Conservation (phyloP, 2,329 filamentous ascomycete genomes). For the Pseudogymnoascus sp. region DNA sequence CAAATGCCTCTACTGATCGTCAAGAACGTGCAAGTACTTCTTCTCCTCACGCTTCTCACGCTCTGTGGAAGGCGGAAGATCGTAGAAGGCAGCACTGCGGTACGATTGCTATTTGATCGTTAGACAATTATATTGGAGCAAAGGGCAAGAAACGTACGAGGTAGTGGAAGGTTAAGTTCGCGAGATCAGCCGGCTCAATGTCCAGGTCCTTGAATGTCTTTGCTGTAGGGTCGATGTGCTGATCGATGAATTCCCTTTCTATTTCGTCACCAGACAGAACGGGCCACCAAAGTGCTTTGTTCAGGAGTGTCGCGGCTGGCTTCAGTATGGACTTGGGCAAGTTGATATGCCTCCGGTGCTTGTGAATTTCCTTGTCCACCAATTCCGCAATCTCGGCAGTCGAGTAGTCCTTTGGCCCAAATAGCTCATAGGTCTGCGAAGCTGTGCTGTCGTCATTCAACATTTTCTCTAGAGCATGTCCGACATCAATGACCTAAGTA, state of each 20-base stretch:
- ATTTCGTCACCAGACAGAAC: slow-evolving; percentile 76
- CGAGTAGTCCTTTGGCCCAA: slow-evolving; percentile 87
- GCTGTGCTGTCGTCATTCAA: slow-evolving; percentile 85
- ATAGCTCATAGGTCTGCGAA: slow-evolving; percentile 87
- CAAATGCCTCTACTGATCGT: slow-evolving; percentile 60
- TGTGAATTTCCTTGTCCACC: slow-evolving; percentile 88
- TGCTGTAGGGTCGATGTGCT: slow-evolving; percentile 79
- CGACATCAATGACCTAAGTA: slow-evolving; percentile 75
- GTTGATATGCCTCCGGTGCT: slow-evolving; percentile 85
- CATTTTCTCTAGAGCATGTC: slow-evolving; percentile 81
- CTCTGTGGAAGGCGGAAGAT: slow-evolving; percentile 89
- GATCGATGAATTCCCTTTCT: slow-evolving; percentile 88
- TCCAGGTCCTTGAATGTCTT: slow-evolving; percentile 94
- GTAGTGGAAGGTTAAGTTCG: slow-evolving; percentile 86
- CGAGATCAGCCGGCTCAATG: slow-evolving; percentile 82
- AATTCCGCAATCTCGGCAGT: slow-evolving; percentile 79
- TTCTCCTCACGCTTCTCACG: slow-evolving; percentile 90
- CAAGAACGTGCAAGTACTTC: slow-evolving; percentile 92
- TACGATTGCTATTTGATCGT: slow-evolving; percentile 66
- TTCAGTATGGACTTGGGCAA: slow-evolving; percentile 75
- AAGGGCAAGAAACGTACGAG: slow-evolving; percentile 52
- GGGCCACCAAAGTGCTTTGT: slow-evolving; percentile 84
- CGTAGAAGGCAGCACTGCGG: slow-evolving; percentile 81
- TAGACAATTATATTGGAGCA: slow-evolving; percentile 22
- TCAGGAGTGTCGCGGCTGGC: slow-evolving; percentile 65